These are phyloP conservation scores for Lipomyces chichibuensis DNA, from an alignment of 805 yeast species.

Conservation along the genomic window DNA sequence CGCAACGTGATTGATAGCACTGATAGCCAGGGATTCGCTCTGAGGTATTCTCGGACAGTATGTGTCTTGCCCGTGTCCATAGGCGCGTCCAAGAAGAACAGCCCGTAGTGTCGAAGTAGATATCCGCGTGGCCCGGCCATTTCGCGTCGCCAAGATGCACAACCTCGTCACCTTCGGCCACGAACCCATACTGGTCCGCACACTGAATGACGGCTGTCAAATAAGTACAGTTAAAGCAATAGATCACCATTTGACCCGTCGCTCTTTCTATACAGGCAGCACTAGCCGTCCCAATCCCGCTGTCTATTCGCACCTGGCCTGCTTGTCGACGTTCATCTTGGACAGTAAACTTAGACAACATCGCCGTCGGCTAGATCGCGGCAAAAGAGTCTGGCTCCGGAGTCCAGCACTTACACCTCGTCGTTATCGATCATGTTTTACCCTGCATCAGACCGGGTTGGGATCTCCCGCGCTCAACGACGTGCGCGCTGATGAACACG, in stretches of 20 bases:
- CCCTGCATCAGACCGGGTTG: background rate
- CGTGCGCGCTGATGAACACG: too few relatives aligned
- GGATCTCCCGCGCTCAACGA: background rate
- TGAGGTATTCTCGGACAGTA: background rate
- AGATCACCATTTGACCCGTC: background rate
- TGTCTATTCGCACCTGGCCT: background rate
- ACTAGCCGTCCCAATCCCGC: constrained; percentile 9
- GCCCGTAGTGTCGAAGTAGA: constrained; percentile 5
- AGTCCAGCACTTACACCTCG: too few relatives aligned
- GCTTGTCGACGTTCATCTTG: background rate
- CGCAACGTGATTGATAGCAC: constrained; percentile 6
- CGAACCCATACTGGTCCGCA: constrained; percentile 11
- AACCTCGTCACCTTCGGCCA: constrained; percentile 7
- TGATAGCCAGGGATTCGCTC: background rate
- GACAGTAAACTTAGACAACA: too few relatives aligned
- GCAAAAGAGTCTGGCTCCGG: too few relatives aligned
- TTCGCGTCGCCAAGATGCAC: background rate
- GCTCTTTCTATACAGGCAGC: constrained; percentile 1
- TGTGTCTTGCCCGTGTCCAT: constrained; percentile 12
- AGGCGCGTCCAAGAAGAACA: constrained; percentile 6
- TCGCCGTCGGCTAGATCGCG: too few relatives aligned
- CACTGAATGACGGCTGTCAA: constrained; percentile 8
- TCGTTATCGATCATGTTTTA: background rate
- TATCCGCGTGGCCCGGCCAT: constrained; percentile 3
- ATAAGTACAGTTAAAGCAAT: background rate